Evolutionary conservation across 2,329 filamentous ascomycete species (phyloP).

Genomic region (Fusarium dimerum): DNA sequence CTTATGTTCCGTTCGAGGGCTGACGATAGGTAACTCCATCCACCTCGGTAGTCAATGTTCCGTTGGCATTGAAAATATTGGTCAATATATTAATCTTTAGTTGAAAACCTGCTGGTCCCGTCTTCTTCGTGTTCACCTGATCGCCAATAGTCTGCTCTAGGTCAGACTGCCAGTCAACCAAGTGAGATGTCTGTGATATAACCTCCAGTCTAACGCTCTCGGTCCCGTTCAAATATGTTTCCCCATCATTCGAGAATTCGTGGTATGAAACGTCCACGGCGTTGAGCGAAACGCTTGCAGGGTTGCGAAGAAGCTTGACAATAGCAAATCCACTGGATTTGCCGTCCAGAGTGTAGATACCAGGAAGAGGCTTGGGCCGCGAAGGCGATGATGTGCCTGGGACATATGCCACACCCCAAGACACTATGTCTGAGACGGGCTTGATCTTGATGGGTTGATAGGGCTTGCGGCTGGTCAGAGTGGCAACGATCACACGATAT

Average conservation of each 20-base stretch:
- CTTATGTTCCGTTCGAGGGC: neutral
- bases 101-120: constrained; percentile 18
- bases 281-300: neutral
- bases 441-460: constrained; percentile 23
- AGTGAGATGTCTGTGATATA: constrained; percentile 26
- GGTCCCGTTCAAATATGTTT: neutral
- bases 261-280: constrained; percentile 1
- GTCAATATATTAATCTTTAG: constrained; percentile 7
- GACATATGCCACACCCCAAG: constrained; percentile 6
- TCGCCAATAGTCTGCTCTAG: constrained; percentile 33
- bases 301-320: neutral
- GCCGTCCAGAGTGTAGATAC: constrained; percentile 4
- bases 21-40: neutral
- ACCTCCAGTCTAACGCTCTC: constrained; percentile 8
- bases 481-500: constrained; percentile 44
- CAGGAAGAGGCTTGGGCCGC: neutral
- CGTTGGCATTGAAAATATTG: constrained; percentile 11
- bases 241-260: constrained; percentile 7
- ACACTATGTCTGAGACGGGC: neutral
- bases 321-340: neutral
- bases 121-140: constrained; percentile 37
- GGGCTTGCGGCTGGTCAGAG: constrained; percentile 30
- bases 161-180: constrained; percentile 42
- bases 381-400: neutral
- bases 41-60: constrained; percentile 8